A percentile compares a stretch with the other conserved stretches of the same genome.
Evolutionary conservation across 441 rosid genomes (phyloP).

Genomic region (Gossypium schwendimanii): DNA sequence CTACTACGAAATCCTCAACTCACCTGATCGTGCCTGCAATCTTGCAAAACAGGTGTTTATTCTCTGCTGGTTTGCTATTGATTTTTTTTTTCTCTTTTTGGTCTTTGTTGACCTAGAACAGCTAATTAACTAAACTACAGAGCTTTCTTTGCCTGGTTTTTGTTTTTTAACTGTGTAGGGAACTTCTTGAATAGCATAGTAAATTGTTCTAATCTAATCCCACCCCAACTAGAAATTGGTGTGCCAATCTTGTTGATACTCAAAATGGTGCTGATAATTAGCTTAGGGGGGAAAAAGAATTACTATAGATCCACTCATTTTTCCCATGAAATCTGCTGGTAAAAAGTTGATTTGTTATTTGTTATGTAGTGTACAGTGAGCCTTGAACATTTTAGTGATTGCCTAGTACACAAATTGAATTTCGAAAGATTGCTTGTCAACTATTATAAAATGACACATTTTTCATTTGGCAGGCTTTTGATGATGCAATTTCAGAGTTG

Average conservation of each 20-base stretch:
- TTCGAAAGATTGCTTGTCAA: background rate
- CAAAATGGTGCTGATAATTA: too few relatives aligned
- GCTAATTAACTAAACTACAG: too few relatives aligned
- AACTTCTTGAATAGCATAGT: background rate
- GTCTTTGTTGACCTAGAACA: background rate
- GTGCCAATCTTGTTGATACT: too few relatives aligned
- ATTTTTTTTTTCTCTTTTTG: background rate
- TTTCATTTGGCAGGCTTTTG: slow-evolving; percentile 56
- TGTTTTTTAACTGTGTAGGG: too few relatives aligned
- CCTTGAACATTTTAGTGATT: too few relatives aligned
- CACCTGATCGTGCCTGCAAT: slow-evolving; percentile 93
- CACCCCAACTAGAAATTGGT: background rate
- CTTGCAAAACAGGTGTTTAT: slow-evolving; percentile 79
- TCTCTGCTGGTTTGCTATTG: background rate
- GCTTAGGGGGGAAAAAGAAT: too few relatives aligned
- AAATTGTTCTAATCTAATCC: background rate
- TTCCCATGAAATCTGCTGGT: too few relatives aligned
- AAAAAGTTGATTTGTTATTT: too few relatives aligned
- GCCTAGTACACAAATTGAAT: background rate
- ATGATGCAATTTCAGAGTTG: slow-evolving; percentile 89
- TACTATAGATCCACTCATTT: too few relatives aligned
- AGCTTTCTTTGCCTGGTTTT: too few relatives aligned
- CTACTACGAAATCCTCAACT: slow-evolving; percentile 95
- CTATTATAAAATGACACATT: background rate
- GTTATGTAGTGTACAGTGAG: slow-evolving; percentile 6